Evolutionary conservation across 2,329 filamentous ascomycete genomes (phyloP).

Genomic region (Sporothrix humicola): DNA sequence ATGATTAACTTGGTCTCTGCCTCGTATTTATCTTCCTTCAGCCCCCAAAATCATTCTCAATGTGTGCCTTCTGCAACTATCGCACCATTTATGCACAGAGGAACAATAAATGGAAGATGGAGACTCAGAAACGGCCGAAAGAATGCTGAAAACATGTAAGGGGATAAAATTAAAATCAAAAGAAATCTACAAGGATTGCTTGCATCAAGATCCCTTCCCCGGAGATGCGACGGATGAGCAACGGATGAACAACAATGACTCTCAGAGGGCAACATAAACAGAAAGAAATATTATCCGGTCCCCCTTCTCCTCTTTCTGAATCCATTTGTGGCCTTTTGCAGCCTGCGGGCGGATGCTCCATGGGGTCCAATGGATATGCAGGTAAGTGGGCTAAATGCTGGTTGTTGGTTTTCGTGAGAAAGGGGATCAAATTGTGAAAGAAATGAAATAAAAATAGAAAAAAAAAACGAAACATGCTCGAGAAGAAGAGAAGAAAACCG

Average conservation of each 20-base stretch:
- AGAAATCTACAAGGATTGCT: not conserved
- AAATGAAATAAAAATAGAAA: not conserved
- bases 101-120: not conserved
- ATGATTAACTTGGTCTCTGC: not conserved
- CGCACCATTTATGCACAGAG: conserved; percentile 6
- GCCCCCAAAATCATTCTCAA: not conserved
- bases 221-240: not conserved
- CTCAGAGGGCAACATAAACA: too few relatives aligned
- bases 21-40: not conserved
- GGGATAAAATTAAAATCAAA: not conserved
- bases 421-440: not conserved
- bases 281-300: conserved; percentile 9
- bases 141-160: not conserved
- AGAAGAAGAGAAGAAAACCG: not conserved
- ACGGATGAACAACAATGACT: not conserved
- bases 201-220: not conserved
- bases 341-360: not conserved
- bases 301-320: not conserved
- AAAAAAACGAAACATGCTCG: not conserved
- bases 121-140: not conserved
- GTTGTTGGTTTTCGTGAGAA: not conserved
- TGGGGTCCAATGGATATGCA: conserved; percentile 7
- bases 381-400: not conserved
- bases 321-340: not conserved
- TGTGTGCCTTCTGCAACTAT: not conserved